These are phyloP conservation scores for Yamadazyma tumulicola DNA, from an alignment of 805 yeast genomes.

Conservation along the genomic window DNA sequence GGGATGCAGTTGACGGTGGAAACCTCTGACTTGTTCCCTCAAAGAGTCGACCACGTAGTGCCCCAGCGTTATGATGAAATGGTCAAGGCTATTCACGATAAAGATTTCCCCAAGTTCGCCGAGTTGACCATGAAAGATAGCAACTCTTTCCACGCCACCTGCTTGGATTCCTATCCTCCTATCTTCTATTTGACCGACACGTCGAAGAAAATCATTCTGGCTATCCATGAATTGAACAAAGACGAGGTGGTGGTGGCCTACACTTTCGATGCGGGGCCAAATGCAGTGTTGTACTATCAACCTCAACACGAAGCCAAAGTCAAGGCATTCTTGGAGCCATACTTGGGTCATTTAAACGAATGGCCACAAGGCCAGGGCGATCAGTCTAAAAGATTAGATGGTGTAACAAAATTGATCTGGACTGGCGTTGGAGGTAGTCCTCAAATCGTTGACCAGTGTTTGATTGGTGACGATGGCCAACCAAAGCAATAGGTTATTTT, in stretches of 20 bases:
- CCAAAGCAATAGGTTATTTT: too few species aligned
- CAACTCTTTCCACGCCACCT: slow-evolving; percentile 97
- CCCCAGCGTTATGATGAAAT: slow-evolving; percentile 81
- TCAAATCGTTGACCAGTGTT: slow-evolving; percentile 49
- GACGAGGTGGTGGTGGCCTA: slow-evolving; percentile 79
- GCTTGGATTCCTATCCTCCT: slow-evolving; percentile 93
- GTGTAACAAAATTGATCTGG: slow-evolving; percentile 79
- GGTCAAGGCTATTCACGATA: slow-evolving; percentile 70
- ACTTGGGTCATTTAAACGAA: slow-evolving; percentile 60
- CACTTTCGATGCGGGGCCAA: slow-evolving; percentile 99
- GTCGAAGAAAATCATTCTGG: slow-evolving; percentile 74
- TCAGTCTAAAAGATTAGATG: slow-evolving; percentile 48
- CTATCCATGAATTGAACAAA: slow-evolving; percentile 75
- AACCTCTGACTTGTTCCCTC: slow-evolving; percentile 80
- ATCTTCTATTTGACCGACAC: slow-evolving; percentile 92
- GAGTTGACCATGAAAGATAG: slow-evolving; percentile 94
- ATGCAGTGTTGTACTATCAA: slow-evolving; percentile 91
- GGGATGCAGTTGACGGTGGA: slow-evolving; percentile 96
- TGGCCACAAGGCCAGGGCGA: slow-evolving; percentile 50
- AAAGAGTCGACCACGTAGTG: slow-evolving; percentile 77
- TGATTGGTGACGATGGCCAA: slow-evolving; percentile 57
- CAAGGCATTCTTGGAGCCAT: slow-evolving; percentile 62
- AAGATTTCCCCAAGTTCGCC: slow-evolving; percentile 78
- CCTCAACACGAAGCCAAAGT: slow-evolving; percentile 69
- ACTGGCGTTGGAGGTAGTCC: slow-evolving; percentile 92